phyloP scores from a whole-genome alignment of 2,329 filamentous ascomycete species.

The Mycosphaerella sp. region DNA sequence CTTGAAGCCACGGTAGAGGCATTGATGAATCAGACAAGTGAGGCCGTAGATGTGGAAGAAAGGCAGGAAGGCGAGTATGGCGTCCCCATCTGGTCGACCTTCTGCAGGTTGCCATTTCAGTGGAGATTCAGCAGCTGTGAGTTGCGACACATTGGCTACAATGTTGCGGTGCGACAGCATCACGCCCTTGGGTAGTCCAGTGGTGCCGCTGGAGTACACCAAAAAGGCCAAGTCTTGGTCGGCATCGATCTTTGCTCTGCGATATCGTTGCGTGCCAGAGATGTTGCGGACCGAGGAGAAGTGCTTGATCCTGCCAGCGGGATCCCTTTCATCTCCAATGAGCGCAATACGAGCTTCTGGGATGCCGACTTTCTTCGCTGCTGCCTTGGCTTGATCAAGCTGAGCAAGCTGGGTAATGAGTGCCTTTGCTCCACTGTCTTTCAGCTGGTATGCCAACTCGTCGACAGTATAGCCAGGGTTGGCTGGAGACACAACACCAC shows the following conservation, averaged over 20 bases:
- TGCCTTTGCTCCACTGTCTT: conserved; percentile 67
- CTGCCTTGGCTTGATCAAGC: conserved; percentile 51
- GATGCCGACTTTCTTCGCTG: conserved; percentile 50
- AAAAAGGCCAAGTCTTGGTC: conserved; percentile 72
- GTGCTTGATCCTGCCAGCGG: conserved; percentile 57
- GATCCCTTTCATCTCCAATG: conserved; percentile 63
- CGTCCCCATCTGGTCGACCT: conserved; percentile 56
- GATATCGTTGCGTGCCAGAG: conserved; percentile 52
- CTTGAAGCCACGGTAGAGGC: conserved; percentile 59
- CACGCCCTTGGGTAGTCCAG: conserved; percentile 71
- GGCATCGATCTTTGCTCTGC: conserved; percentile 58
- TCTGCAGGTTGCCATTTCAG: conserved; percentile 49
- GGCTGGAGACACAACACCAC: conserved; percentile 72
- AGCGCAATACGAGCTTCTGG: conserved; percentile 66
- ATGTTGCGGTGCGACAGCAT: conserved; percentile 80
- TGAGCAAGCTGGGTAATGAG: conserved; percentile 67
- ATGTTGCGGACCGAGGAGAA: conserved; percentile 65
- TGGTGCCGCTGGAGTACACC: conserved; percentile 85
- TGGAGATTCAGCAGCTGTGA: conserved; percentile 34
- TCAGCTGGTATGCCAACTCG: conserved; percentile 78
- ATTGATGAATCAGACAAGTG: conserved; percentile 64
- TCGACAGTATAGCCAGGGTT: conserved; percentile 81
- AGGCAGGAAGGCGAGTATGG: conserved; percentile 69
- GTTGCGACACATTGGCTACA: conserved; percentile 58
- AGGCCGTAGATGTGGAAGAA: conserved; percentile 91